phyloP scores from a whole-genome alignment of 1,139 yeast species.

The Lodderomyces parapsilosis region DNA sequence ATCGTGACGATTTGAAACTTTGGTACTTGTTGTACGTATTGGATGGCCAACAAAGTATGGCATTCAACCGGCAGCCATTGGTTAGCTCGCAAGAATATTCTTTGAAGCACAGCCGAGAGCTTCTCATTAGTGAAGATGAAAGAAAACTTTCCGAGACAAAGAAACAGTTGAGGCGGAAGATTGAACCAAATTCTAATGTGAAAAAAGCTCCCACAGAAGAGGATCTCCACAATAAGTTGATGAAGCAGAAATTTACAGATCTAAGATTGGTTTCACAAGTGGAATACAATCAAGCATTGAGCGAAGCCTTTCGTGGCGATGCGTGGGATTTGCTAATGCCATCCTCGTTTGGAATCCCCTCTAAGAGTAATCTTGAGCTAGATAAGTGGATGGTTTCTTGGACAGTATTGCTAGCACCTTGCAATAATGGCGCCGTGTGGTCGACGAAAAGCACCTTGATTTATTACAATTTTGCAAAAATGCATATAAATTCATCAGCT shows the following conservation, averaged over 20 bases:
- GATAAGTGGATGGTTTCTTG: slow-evolving; percentile 83
- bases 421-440: slow-evolving; percentile 63
- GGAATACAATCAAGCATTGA: slow-evolving; percentile 67
- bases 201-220: slow-evolving; percentile 9
- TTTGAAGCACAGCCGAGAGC: slow-evolving; percentile 38
- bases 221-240: slow-evolving; percentile 7
- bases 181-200: slow-evolving; percentile 3
- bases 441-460: slow-evolving; percentile 68
- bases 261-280: slow-evolving; percentile 69
- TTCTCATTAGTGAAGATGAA: slow-evolving; percentile 16
- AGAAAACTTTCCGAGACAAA: slow-evolving; percentile 3
- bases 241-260: slow-evolving; percentile 38
- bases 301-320: slow-evolving; percentile 56
- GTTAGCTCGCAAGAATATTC: slow-evolving; percentile 48
- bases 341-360: slow-evolving; percentile 63
- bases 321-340: slow-evolving; percentile 67
- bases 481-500: slow-evolving; percentile 65
- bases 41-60: slow-evolving; percentile 69
- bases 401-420: slow-evolving; percentile 68
- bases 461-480: slow-evolving; percentile 72
- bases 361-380: slow-evolving; percentile 62
- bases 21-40: slow-evolving; percentile 69
- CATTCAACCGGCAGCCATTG: slow-evolving; percentile 57
- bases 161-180: slow-evolving; percentile 3
- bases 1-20: slow-evolving; percentile 51